Evolutionary conservation across 768 basidiomycete species (phyloP), one percentile per base, ranked within the genome.

Genomic region (Bullera alba): DNA sequence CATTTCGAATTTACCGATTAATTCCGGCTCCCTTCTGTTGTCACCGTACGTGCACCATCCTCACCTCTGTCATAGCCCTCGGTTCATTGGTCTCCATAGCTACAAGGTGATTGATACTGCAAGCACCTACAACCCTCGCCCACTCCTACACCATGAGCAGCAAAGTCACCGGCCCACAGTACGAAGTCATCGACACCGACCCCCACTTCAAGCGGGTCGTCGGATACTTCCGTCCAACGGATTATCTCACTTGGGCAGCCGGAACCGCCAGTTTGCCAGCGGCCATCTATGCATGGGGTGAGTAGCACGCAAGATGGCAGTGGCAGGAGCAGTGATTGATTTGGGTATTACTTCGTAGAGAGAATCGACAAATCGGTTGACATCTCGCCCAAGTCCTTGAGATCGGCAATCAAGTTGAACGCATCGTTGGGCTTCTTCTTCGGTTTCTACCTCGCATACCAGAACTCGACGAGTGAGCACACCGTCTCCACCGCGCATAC

Each of bases 401-500:
- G 68, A 41, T 63, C 74, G 5, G 72, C 74, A 5, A 56, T 76
- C 32, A 60, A 66, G 32, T 56, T 76, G 29, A 72, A 71, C 30
- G 85, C 84, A 7, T 73, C 85, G 59, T 74, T 96, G 42, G 93
- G 93, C 8, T 87, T 92, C 74, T 69, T 82, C 46, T 91, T 86
- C 10, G 93, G 93, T 17, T 97, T 96, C 80, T 71, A 96, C 65
- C 70, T 93, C 47, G 88, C 92, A 7, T 97, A 97, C 75, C 88
- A 92, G 74, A 79, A 84, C 48, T 89, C 87, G 28, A 85, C 84
- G 64, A 77, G 91, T 93, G 67, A 73, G 87, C 77, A n/a, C n/a
- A 3, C 8, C 37, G 4, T 32, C n/a, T n/a, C n/a, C n/a, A n/a
- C n/a, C n/a, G n/a, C n/a, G n/a, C n/a, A n/a, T n/a, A n/a, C n/a